Base-by-base conservation (phyloP, 768 basidiomycete species). In the Pleurotus tuber-regium region DNA sequence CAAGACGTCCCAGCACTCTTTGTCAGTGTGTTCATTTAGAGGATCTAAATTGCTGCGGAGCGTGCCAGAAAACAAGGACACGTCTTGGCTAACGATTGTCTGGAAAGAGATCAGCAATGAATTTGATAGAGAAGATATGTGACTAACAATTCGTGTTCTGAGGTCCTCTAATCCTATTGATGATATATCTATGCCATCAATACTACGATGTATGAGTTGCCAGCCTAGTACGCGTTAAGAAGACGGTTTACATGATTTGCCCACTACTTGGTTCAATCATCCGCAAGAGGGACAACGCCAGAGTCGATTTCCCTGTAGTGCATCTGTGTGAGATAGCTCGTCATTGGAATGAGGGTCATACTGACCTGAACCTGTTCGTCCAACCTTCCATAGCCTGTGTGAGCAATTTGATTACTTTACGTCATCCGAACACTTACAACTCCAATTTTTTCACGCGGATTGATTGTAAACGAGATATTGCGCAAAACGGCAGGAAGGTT, bases 81-180 rank as follows among this genome's bases (percentile, higher is more conserved):
- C 85, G 48, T 89, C 87, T 68, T 88, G 86, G 51, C 81, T 83
- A 55, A 87, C 80, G 52, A 88, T 84, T 0, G 86, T 88, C 84
- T 87, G 43, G 19, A 9, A 31, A 14, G 43, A 6, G 35, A 18
- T 29, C 10, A 26, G 8, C 33, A 14, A 10, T 21, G 2, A 11
- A 4, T 19, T 4, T 11, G 28, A 41, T 26, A 3, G 47, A 23
- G 40, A 16, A 44, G n/a, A 16, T 7, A 21, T 43, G 42, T 21
- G 19, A 53, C 76, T 64, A 57, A 86, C 84, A 35, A 86, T 70
- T 14, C 80, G 76, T 8, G 76, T 83, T 54, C 86, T 63, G 26
- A 89, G 71, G 58, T 87, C 86, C 63, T 87, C 80, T 4, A 90
- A 67, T 0, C 87, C 86, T 8, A 90, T 75, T 1, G 70, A 77